Evolutionary conservation across 768 basidiomycete species (phyloP).

Genomic region (Nevesoporus exiguus): DNA sequence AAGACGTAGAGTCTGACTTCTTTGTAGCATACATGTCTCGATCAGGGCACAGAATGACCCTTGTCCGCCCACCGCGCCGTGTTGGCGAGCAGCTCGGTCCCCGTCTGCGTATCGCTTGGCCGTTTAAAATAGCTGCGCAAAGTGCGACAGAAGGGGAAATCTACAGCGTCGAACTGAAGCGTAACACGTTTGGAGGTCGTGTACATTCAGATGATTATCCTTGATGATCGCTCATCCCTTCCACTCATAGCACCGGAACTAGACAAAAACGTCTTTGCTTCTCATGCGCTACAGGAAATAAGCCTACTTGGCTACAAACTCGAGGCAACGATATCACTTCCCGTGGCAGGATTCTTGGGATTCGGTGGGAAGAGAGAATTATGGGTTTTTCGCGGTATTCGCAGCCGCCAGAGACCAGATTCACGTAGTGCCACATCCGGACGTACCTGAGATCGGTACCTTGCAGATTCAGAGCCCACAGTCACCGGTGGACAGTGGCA

Average conservation of each 20-base stretch:
- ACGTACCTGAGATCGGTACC: conserved; percentile 15
- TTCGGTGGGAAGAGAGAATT: conserved; percentile 51
- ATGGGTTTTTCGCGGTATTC: conserved; percentile 57
- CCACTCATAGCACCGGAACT: conserved; percentile 37
- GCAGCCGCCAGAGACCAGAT: conserved; percentile 28
- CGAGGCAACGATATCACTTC: conserved; percentile 65
- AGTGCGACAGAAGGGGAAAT: conserved; percentile 48
- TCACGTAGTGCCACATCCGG: conserved; percentile 24
- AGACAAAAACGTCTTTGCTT: conserved; percentile 54
- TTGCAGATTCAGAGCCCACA: not conserved
- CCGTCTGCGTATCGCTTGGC: conserved; percentile 40
- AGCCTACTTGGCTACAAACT: conserved; percentile 55
- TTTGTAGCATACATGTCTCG: conserved; percentile 66
- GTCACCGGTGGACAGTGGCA: not conserved
- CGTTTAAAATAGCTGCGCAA: conserved; percentile 39
- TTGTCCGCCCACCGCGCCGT: conserved; percentile 40
- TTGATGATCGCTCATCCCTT: conserved; percentile 2
- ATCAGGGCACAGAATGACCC: conserved; percentile 51
- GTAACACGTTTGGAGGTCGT: conserved; percentile 35
- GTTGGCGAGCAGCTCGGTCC: conserved; percentile 37
- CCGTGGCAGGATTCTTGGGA: conserved; percentile 35
- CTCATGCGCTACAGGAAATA: conserved; percentile 61
- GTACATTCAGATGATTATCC: not conserved
- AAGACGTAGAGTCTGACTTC: conserved; percentile 51
- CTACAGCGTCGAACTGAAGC: conserved; percentile 55